Evolutionary conservation across 2,329 filamentous ascomycete genomes (phyloP).

Genomic region (Exophiala dermatitidis): DNA sequence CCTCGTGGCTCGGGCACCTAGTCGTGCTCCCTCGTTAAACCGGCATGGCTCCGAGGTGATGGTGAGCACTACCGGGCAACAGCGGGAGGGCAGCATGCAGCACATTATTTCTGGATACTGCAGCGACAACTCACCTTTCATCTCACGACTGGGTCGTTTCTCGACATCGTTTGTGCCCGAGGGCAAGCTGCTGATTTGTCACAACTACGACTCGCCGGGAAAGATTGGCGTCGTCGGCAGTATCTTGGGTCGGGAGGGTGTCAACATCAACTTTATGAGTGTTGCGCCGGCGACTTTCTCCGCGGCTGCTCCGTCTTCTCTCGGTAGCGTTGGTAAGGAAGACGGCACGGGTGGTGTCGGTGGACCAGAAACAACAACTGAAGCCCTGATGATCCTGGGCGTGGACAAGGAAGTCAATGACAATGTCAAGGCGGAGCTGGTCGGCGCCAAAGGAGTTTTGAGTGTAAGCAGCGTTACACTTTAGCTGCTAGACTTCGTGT

Average conservation of each 20-base stretch:
- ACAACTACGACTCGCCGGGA: conserved; percentile 74
- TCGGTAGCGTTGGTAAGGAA: background rate
- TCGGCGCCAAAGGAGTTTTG: conserved; percentile 46
- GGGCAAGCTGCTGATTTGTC: conserved; percentile 67
- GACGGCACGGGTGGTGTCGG: background rate
- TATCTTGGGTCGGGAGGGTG: conserved; percentile 59
- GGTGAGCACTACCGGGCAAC: background rate
- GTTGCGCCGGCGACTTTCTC: conserved; percentile 46
- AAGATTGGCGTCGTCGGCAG: conserved; percentile 76
- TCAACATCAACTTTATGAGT: conserved; percentile 77
- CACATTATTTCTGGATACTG: conserved; percentile 46
- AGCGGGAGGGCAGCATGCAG: conserved; percentile 30
- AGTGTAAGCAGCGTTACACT: conserved; percentile 48
- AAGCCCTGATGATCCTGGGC: conserved; percentile 76
- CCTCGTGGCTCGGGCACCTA: conserved; percentile 47
- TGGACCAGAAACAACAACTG: conserved; percentile 31
- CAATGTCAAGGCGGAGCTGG: conserved; percentile 46
- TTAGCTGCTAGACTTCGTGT: conserved; percentile 19
- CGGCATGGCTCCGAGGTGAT: conserved; percentile 17
- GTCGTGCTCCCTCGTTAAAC: conserved; percentile 34
- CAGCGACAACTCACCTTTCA: conserved; percentile 45
- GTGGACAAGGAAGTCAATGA: conserved; percentile 59
- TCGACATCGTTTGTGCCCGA: conserved; percentile 65
- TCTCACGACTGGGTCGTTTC: conserved; percentile 67
- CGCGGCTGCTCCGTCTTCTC: background rate